Percentiles rank a stretch among this genome's conserved stretches.
Conservation (phyloP, 805 yeast genomes). For the Yarrowia sp. region DNA sequence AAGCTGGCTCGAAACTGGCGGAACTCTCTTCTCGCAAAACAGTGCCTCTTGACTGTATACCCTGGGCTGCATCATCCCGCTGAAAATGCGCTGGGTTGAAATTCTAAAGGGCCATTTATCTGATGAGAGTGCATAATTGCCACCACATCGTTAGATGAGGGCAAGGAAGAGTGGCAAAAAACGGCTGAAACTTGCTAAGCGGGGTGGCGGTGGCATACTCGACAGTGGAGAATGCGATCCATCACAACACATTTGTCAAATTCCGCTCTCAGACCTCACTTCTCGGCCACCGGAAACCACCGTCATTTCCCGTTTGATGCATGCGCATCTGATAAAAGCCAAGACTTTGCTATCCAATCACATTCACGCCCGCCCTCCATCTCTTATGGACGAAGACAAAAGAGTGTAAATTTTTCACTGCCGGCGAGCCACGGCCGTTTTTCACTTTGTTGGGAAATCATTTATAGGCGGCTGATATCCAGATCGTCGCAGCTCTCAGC, state of each 20-base stretch:
- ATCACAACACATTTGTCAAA: too few relatives aligned
- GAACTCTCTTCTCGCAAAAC: neutral
- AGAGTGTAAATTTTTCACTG: constrained; percentile 6
- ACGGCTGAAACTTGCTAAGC: neutral
- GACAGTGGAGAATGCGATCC: too few relatives aligned
- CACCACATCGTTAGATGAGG: constrained; percentile 2
- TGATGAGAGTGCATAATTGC: constrained; percentile 32
- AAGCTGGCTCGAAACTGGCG: too few relatives aligned
- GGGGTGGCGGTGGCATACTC: too few relatives aligned
- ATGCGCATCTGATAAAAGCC: constrained; percentile 35
- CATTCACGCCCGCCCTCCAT: neutral
- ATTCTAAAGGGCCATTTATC: constrained; percentile 21
- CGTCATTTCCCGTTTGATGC: neutral
- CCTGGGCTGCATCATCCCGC: neutral
- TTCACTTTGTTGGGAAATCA: constrained; percentile 2
- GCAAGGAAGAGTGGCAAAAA: neutral
- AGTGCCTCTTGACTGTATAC: neutral
- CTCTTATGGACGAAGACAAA: neutral
- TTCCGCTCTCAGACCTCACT: too few relatives aligned
- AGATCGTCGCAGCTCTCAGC: neutral
- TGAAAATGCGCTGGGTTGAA: constrained; percentile 20
- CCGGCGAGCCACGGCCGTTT: neutral
- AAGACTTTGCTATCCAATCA: constrained; percentile 37
- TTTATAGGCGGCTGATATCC: constrained; percentile 10
- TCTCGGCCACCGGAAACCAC: too few relatives aligned